These are phyloP conservation scores for Sclerotinia trifoliorum DNA, from an alignment of 2,329 filamentous ascomycete genomes.

Conservation along the genomic window DNA sequence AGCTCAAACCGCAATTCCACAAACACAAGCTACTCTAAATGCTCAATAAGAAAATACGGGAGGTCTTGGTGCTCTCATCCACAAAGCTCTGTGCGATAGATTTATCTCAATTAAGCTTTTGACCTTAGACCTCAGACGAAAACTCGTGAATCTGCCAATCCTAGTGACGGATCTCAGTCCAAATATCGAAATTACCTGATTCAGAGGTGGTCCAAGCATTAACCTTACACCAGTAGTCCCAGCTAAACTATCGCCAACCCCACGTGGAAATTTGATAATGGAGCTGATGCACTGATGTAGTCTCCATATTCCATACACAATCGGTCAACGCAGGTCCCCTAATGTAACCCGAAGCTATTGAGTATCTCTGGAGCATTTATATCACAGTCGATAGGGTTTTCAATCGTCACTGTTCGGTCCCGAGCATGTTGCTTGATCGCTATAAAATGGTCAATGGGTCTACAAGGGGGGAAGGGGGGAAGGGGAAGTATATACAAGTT, in stretches of 20 bases:
- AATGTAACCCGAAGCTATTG: neutral
- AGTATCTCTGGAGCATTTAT: too few species aligned
- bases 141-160: neutral
- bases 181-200: conserved; percentile 1
- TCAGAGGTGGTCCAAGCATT: neutral
- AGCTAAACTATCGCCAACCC: neutral
- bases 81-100: neutral
- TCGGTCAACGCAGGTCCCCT: neutral
- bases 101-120: neutral
- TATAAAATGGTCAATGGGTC: too few species aligned
- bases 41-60: too few species aligned
- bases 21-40: too few species aligned
- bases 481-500: too few species aligned
- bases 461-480: too few species aligned
- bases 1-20: too few species aligned
- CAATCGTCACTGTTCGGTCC: too few species aligned
- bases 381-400: too few species aligned
- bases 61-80: neutral
- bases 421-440: too few species aligned
- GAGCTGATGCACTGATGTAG: neutral
- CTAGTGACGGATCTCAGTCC: neutral
- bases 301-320: too few species aligned
- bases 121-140: neutral
- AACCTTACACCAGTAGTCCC: neutral
- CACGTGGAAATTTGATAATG: neutral